Conservation (phyloP, 768 basidiomycete species). For the Mrakia blollopis region DNA sequence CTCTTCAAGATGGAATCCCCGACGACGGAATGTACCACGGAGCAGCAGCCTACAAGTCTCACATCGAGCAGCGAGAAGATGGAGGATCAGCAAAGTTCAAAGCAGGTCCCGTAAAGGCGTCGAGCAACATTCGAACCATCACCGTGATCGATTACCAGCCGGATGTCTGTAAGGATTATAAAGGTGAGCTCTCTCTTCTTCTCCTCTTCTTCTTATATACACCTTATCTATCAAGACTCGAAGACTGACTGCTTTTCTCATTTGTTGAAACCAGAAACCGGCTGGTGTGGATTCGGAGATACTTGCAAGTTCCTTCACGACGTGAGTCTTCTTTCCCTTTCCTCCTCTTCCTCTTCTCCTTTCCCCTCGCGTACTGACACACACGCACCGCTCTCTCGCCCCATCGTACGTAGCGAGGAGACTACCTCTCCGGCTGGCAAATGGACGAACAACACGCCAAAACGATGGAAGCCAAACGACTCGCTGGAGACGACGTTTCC, state of each 20-base stretch:
- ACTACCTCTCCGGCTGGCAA: constrained; percentile 94
- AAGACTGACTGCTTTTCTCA: constrained; percentile 24
- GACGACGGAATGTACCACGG: constrained; percentile 87
- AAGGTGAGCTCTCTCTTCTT: constrained; percentile 58
- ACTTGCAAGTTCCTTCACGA: constrained; percentile 99
- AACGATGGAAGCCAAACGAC: constrained; percentile 45
- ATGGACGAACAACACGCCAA: constrained; percentile 63
- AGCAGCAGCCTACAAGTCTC: constrained; percentile 70
- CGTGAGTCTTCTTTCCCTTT: constrained; percentile 55
- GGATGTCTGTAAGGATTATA: constrained; percentile 99
- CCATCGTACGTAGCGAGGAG: constrained; percentile 28
- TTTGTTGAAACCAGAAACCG: constrained; percentile 64
- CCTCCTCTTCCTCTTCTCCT: not conserved
- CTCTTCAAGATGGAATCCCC: constrained; percentile 55
- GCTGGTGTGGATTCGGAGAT: constrained; percentile 98
- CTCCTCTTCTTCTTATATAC: not conserved
- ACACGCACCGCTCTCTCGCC: not conserved
- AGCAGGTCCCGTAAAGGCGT: constrained; percentile 70
- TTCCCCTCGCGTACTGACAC: not conserved
- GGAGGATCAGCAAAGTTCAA: constrained; percentile 67
- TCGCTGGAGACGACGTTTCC: constrained; percentile 44
- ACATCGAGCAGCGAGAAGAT: constrained; percentile 68
- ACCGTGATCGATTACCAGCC: constrained; percentile 97
- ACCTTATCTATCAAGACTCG: not conserved
- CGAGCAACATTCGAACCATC: constrained; percentile 78